These are phyloP conservation scores for Fusarium keratoplasticum DNA, from an alignment of 2,329 filamentous ascomycete genomes.

Conservation along the genomic window DNA sequence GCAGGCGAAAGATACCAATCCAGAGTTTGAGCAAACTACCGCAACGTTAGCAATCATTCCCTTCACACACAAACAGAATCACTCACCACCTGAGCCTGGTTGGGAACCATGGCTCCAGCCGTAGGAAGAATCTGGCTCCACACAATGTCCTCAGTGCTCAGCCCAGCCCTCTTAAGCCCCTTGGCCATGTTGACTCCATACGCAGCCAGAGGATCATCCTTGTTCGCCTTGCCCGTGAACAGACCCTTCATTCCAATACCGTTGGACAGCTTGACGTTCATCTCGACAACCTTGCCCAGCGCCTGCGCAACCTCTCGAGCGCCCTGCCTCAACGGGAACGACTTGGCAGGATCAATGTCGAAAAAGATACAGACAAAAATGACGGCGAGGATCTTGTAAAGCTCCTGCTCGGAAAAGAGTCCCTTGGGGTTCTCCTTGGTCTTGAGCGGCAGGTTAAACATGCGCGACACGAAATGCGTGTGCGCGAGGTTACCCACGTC, in stretches of 20 bases:
- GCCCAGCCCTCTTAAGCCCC: constrained; percentile 70
- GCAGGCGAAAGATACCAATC: constrained; percentile 76
- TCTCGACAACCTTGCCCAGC: constrained; percentile 71
- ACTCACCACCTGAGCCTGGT: constrained; percentile 74
- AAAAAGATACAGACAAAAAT: constrained; percentile 76
- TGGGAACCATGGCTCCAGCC: constrained; percentile 74
- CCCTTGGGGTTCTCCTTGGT: constrained; percentile 70
- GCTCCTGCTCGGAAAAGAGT: constrained; percentile 64
- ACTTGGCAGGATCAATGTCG: constrained; percentile 74
- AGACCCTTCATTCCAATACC: constrained; percentile 54
- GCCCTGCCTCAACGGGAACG: constrained; percentile 71
- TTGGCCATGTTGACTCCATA: constrained; percentile 76
- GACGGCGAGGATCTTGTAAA: constrained; percentile 72
- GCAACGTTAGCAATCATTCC: constrained; percentile 30
- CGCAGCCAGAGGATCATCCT: constrained; percentile 66
- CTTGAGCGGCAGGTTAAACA: constrained; percentile 76
- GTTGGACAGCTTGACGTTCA: constrained; percentile 71
- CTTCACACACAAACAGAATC: neutral
- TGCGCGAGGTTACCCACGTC: constrained; percentile 77
- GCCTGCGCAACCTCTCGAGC: constrained; percentile 67
- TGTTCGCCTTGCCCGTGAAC: constrained; percentile 64
- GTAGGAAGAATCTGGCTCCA: constrained; percentile 78
- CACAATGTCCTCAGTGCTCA: constrained; percentile 74
- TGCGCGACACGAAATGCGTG: constrained; percentile 71
- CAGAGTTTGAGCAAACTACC: constrained; percentile 75